These are phyloP conservation scores for Rhypophila decipiens DNA, from an alignment of 495 filamentous ascomycete species.

Conservation along the genomic window DNA sequence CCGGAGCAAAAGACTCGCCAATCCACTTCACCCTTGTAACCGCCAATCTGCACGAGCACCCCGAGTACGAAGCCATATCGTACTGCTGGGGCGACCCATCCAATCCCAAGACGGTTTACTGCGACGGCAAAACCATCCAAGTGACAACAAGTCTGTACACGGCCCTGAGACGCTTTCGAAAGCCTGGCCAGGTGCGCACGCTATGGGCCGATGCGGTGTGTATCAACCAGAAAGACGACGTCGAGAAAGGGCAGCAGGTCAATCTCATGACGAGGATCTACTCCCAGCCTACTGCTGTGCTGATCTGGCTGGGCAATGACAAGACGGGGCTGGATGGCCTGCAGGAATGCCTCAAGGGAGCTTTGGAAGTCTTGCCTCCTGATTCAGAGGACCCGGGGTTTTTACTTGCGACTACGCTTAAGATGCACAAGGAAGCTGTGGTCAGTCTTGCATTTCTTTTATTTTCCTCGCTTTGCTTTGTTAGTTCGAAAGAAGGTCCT, in stretches of 20 bases:
- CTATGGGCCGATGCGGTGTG: slow-evolving; percentile 36
- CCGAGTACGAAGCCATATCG: slow-evolving; percentile 30
- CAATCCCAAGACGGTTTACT: slow-evolving; percentile 9
- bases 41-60: slow-evolving; percentile 4
- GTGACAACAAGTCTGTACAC: slow-evolving; percentile 22
- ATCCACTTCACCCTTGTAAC: slow-evolving; percentile 7
- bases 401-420: background rate
- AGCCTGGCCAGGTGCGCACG: slow-evolving; percentile 10
- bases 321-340: slow-evolving; percentile 4
- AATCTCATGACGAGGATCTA: slow-evolving; percentile 31
- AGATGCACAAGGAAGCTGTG: background rate
- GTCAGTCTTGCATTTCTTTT: too few species aligned
- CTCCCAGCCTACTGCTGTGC: slow-evolving; percentile 16
- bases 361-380: slow-evolving; percentile 6
- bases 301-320: slow-evolving; percentile 30
- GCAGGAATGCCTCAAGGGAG: slow-evolving; percentile 6
- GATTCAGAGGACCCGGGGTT: background rate
- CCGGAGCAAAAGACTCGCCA: slow-evolving; percentile 7
- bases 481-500: too few species aligned
- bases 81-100: slow-evolving; percentile 30
- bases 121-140: slow-evolving; percentile 15
- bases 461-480: too few species aligned
- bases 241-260: slow-evolving; percentile 29
- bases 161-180: slow-evolving; percentile 23
- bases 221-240: slow-evolving; percentile 30